These are phyloP conservation scores for Erodium moschatum DNA, from an alignment of 441 rosid genomes.

Conservation along the genomic window DNA sequence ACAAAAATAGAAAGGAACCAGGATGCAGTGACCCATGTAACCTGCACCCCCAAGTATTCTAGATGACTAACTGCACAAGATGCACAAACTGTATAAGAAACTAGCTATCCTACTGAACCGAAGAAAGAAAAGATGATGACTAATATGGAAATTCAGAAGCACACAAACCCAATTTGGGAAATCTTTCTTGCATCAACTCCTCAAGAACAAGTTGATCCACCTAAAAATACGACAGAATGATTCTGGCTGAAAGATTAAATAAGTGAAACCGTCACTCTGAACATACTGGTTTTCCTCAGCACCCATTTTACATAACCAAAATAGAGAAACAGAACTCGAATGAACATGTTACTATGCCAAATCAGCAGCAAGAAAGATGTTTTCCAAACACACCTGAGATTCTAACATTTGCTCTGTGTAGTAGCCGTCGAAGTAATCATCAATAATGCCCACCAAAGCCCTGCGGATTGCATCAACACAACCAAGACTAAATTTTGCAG, in stretches of 20 bases:
- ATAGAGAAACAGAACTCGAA: neutral
- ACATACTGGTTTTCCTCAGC: neutral
- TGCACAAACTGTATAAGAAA: slow-evolving; percentile 24
- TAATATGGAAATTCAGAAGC: slow-evolving; percentile 8
- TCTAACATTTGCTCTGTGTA: slow-evolving; percentile 65
- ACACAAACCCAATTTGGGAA: slow-evolving; percentile 82
- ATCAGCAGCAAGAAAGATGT: slow-evolving; percentile 1
- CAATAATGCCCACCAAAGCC: slow-evolving; percentile 62
- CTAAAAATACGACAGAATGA: slow-evolving; percentile 19
- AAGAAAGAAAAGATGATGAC: slow-evolving; percentile 5
- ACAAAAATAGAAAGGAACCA: slow-evolving; percentile 99
- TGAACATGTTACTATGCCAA: neutral
- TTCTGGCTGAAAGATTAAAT: slow-evolving; percentile 3
- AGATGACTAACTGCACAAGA: slow-evolving; percentile 84
- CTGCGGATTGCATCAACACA: slow-evolving; percentile 30
- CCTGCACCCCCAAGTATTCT: slow-evolving; percentile 93
- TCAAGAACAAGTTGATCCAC: slow-evolving; percentile 88
- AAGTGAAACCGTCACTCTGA: slow-evolving; percentile 6
- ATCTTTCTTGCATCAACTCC: slow-evolving; percentile 90
- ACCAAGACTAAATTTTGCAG: slow-evolving; percentile 18
- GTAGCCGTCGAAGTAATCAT: slow-evolving; percentile 62
- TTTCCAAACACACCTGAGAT: slow-evolving; percentile 43
- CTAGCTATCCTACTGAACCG: slow-evolving; percentile 17
- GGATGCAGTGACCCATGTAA: slow-evolving; percentile 93
- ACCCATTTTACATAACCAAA: neutral